Conservation (phyloP, 495 filamentous ascomycete species). For the Lophiostoma macrostomum region DNA sequence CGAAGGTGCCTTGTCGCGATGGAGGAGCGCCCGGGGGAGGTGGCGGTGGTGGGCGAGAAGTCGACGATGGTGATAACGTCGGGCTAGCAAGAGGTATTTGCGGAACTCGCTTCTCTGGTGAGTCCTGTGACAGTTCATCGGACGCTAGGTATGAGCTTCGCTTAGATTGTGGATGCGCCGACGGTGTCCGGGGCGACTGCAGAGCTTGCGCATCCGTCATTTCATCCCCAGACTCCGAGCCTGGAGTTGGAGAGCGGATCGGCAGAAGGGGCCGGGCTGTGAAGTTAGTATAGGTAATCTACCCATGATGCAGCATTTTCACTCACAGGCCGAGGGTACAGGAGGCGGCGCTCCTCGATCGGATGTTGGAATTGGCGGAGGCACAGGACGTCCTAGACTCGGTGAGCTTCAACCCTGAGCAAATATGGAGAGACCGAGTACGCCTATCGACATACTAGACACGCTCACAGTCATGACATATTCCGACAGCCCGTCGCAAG, state of each 20-base stretch:
- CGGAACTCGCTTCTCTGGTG: constrained; percentile 51
- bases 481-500: constrained; percentile 28
- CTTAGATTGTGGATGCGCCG: constrained; percentile 23
- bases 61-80: constrained; percentile 50
- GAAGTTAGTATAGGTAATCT: neutral
- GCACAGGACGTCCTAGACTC: constrained; percentile 47
- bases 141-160: constrained; percentile 35
- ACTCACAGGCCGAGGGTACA: constrained; percentile 38
- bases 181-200: constrained; percentile 34
- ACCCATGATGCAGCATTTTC: neutral
- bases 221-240: constrained; percentile 93
- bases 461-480: constrained; percentile 33
- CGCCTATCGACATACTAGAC: constrained; percentile 29
- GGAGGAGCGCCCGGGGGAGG: constrained; percentile 61
- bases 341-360: constrained; percentile 54
- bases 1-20: constrained; percentile 60
- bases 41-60: constrained; percentile 72
- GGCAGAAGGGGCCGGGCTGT: constrained; percentile 49
- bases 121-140: constrained; percentile 46
- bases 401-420: constrained; percentile 27
- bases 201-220: constrained; percentile 43
- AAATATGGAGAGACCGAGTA: too few species aligned
- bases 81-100: constrained; percentile 42
- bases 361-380: constrained; percentile 48
- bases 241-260: constrained; percentile 64